Evolutionary conservation across 1,284 basidiomycete genomes (phyloP), one percentile per base, ranked within the genome.

Genomic region (Cerrena zonata): DNA sequence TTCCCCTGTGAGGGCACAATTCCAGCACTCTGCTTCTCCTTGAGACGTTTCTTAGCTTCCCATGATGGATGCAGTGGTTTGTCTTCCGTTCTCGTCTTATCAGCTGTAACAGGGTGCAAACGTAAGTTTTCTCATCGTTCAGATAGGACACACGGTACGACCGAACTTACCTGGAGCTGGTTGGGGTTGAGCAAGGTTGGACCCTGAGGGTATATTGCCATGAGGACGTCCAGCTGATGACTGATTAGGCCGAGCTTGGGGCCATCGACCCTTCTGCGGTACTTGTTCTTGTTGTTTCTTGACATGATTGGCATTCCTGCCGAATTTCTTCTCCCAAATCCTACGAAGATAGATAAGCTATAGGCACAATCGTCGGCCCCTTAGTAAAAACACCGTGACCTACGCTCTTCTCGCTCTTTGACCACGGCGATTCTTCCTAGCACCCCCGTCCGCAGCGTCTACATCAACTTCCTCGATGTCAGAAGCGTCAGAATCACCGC

Each of bases 241-340:
- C 22, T 21, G 19, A 24, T 23, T 27, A 41, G 7, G 15, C 10
- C 21, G 39, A 7, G 5, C 42, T 44, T 44, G 42, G 7, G 7
- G 7, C 22, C 27, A 10, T 44, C 42, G 13, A 27, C 39, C 39
- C 15, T 22, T 15, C 21, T 7, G 39, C 7, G 39, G 10, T 10
- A 46, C 57, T 53, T 56, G 48, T 56, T 70, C 71, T 37, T 64
- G 68, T 61, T 79, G 75, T 60, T 82, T 86, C 66, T 88, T 86
- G 68, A 94, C 77, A 69, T 97, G 94, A 65, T 94, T 95, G 12
- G 94, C 94, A 53, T 86, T 83, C 56, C 77, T 81, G 49, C 94
- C 94, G 62, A 84, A 97, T 69, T 94, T 97, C 71, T 94, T 94
- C 72, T 96, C 94, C 93, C 94, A 97, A 56, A 98, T 94, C 1